Conservation (phyloP, 192 early-diverging fungal genomes). For the Diversispora eburnea region DNA sequence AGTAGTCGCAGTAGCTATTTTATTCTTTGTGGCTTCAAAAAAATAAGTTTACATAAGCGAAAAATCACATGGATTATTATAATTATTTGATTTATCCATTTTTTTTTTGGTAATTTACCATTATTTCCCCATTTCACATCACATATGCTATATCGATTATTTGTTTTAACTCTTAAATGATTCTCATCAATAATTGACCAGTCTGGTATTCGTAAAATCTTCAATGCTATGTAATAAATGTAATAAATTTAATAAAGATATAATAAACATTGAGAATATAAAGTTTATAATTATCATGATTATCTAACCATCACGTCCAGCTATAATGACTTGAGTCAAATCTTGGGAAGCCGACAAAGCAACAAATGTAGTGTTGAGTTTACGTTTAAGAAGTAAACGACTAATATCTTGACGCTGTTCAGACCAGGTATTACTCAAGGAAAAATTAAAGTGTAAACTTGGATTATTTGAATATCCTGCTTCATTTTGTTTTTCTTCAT, state of each 20-base stretch:
- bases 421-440: too few relatives aligned
- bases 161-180: conserved; percentile 61
- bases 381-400: not conserved
- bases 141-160: conserved; percentile 47
- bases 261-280: not conserved
- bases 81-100: not conserved
- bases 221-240: conserved; percentile 53
- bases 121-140: conserved; percentile 80
- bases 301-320: conserved; percentile 63
- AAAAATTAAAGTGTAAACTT: too few relatives aligned
- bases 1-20: conserved; percentile 65
- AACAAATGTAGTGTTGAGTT: conserved; percentile 12
- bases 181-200: conserved; percentile 54
- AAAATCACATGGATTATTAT: not conserved
- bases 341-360: conserved; percentile 65
- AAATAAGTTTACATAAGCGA: not conserved
- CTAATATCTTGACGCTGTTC: not conserved
- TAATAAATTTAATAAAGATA: not conserved
- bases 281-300: not conserved
- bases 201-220: conserved; percentile 57
- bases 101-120: conserved; percentile 38
- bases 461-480: too few relatives aligned
- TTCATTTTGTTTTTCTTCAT: too few relatives aligned
- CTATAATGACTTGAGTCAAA: conserved; percentile 56
- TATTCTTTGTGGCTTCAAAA: conserved; percentile 52